Percentiles rank a stretch among this genome's conserved stretches.
phyloP scores from a whole-genome alignment of 2,329 filamentous ascomycete genomes.

The Sporothrix dimorphospora region DNA sequence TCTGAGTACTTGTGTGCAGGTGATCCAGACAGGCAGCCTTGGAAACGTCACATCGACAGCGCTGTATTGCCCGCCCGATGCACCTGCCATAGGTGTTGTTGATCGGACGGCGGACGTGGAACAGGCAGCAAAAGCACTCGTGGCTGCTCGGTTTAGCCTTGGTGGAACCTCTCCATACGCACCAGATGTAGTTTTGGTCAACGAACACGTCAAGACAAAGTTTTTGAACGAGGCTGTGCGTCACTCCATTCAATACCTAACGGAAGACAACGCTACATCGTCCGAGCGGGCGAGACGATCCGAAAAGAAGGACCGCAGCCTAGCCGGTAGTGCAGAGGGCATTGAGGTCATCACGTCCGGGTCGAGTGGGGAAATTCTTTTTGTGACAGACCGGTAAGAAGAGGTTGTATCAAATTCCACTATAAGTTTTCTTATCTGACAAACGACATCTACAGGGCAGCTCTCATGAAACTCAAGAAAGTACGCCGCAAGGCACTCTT shows the following conservation, averaged over 20 bases:
- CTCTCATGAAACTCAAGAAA: neutral
- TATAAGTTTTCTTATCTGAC: too few relatives aligned
- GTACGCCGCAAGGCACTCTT: neutral
- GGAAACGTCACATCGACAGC: neutral
- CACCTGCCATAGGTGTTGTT: constrained; percentile 57
- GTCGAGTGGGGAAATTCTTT: constrained; percentile 36
- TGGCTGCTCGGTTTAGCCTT: constrained; percentile 58
- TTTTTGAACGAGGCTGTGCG: constrained; percentile 56
- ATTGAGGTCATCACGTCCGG: constrained; percentile 18
- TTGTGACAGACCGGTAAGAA: constrained; percentile 37
- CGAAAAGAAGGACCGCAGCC: neutral
- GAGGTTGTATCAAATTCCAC: too few relatives aligned
- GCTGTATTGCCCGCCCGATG: constrained; percentile 32
- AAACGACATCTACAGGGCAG: neutral
- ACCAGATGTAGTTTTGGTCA: constrained; percentile 66
- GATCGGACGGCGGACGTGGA: constrained; percentile 61
- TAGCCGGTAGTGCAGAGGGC: neutral
- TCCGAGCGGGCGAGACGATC: neutral
- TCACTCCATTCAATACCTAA: constrained; percentile 38
- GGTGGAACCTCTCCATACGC: constrained; percentile 62
- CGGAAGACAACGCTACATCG: neutral
- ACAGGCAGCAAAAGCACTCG: constrained; percentile 56
- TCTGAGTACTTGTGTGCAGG: constrained; percentile 30
- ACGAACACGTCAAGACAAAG: constrained; percentile 60
- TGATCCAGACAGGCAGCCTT: constrained; percentile 37